These are phyloP conservation scores for Pseudopediastrum boryanum DNA, from an alignment of 139 green algal genomes.

Conservation along the genomic window DNA sequence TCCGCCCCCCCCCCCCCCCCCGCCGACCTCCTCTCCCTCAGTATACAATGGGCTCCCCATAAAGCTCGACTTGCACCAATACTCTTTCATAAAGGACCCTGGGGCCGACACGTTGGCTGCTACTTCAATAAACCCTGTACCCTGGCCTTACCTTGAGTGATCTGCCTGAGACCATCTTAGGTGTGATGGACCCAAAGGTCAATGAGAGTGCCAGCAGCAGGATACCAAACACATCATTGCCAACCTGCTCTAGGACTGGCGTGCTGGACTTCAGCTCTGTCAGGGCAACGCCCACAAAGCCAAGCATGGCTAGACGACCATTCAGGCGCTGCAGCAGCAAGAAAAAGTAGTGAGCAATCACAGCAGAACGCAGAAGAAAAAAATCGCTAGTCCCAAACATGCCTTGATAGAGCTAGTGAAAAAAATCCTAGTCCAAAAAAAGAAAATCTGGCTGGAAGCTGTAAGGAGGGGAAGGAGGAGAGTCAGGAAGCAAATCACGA, in stretches of 20 bases:
- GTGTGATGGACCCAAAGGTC: constrained; percentile 47
- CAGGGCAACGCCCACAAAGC: constrained; percentile 46
- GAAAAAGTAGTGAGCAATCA: neutral
- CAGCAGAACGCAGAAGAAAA: neutral
- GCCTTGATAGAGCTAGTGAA: neutral
- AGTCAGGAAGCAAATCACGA: neutral
- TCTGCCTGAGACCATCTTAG: constrained; percentile 51
- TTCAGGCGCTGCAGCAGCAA: constrained; percentile 48
- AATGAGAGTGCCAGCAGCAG: constrained; percentile 46
- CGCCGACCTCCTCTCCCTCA: too few relatives aligned
- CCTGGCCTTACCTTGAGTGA: constrained; percentile 39
- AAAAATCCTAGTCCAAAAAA: neutral
- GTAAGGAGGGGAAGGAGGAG: neutral
- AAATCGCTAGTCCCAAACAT: neutral
- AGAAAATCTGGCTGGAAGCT: neutral
- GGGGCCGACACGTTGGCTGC: too few relatives aligned
- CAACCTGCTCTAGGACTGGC: constrained; percentile 52
- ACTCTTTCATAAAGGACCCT: too few relatives aligned
- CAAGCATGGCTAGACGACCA: constrained; percentile 58
- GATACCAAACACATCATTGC: constrained; percentile 27
- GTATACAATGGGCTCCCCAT: too few relatives aligned
- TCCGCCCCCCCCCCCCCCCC: too few relatives aligned
- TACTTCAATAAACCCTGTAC: too few relatives aligned
- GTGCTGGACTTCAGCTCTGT: constrained; percentile 44
- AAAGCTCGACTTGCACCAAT: too few relatives aligned